Evolutionary conservation across 2,329 filamentous ascomycete genomes (phyloP).

Genomic region (Zasmidium angulare): DNA sequence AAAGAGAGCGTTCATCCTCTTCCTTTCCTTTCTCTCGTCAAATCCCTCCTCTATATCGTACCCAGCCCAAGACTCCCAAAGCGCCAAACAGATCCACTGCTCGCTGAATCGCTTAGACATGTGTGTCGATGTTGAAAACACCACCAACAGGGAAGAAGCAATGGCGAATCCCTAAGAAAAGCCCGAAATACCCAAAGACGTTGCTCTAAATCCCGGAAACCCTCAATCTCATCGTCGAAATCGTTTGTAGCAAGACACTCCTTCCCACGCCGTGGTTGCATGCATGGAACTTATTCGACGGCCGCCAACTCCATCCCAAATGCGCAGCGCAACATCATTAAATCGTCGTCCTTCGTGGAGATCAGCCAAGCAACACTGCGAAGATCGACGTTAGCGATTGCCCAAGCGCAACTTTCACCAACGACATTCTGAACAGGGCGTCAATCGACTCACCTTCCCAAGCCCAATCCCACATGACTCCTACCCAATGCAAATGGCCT

Average conservation of each 20-base stretch:
- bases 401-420: neutral
- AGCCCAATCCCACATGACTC: conserved; percentile 70
- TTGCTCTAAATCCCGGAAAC: too few species aligned
- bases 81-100: too few species aligned
- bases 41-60: neutral
- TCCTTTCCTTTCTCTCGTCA: neutral
- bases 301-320: neutral
- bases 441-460: conserved; percentile 62
- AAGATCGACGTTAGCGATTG: conserved; percentile 7
- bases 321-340: neutral
- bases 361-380: conserved; percentile 43
- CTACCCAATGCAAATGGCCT: conserved; percentile 66
- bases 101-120: too few species aligned
- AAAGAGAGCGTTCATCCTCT: neutral
- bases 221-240: neutral
- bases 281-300: neutral
- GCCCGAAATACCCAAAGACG: too few species aligned
- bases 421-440: neutral
- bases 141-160: too few species aligned
- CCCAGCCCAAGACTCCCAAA: neutral
- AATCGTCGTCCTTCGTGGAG: neutral
- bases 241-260: neutral
- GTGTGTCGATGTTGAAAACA: too few species aligned
- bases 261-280: neutral
- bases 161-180: too few species aligned